Evolutionary conservation across 148 eudicot species (phyloP).

Genomic region (Diospyros lotus): DNA sequence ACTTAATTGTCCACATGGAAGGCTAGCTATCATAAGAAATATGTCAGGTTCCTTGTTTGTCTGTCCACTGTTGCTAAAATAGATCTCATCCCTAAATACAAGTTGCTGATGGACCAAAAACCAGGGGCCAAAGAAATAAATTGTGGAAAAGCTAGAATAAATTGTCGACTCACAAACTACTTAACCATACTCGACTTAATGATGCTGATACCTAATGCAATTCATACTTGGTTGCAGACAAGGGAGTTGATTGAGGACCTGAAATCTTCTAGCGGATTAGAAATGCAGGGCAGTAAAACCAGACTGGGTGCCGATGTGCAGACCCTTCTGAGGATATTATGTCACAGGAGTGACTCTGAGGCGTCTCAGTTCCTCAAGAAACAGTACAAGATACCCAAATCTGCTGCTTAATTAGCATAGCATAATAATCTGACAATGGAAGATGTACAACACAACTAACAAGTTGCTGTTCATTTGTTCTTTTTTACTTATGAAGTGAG

Average conservation of each 20-base stretch:
- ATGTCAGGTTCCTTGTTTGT: neutral
- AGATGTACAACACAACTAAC: too few relatives aligned
- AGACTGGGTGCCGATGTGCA: constrained; percentile 76
- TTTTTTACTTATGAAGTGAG: too few relatives aligned
- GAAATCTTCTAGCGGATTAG: constrained; percentile 62
- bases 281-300: constrained; percentile 59
- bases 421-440: too few relatives aligned
- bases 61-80: neutral
- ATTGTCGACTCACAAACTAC: neutral
- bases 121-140: too few relatives aligned
- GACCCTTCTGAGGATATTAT: constrained; percentile 75
- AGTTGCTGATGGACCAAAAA: neutral
- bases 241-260: constrained; percentile 89
- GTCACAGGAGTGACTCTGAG: constrained; percentile 88
- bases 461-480: too few relatives aligned
- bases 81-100: neutral
- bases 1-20: neutral
- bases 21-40: neutral
- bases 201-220: neutral
- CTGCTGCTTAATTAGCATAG: constrained; percentile 33
- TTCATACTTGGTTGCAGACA: constrained; percentile 52
- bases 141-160: too few relatives aligned
- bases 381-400: constrained; percentile 92
- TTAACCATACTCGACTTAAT: neutral
- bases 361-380: constrained; percentile 97